Evolutionary conservation across 75 land plant genomes (phyloP).

Genomic region (Pseudotsuga menziesii): DNA sequence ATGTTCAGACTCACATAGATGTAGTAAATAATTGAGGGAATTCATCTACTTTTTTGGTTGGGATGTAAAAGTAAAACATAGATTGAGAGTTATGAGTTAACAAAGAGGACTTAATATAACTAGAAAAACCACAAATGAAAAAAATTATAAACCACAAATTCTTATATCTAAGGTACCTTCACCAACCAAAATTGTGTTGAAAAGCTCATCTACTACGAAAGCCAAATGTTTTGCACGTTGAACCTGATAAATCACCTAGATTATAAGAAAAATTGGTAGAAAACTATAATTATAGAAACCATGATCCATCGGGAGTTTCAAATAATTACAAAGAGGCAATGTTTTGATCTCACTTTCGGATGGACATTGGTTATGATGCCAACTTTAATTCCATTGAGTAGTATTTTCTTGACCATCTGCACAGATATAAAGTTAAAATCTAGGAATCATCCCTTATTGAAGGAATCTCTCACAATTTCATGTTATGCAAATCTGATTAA

Average conservation of each 20-base stretch:
- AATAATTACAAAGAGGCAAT: background rate
- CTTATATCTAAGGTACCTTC: constrained; percentile 23
- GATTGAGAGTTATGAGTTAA: background rate
- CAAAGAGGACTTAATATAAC: background rate
- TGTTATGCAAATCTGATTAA: background rate
- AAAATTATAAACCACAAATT: background rate
- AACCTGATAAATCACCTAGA: constrained; percentile 11
- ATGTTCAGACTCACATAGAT: background rate
- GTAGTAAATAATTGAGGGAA: too few species aligned
- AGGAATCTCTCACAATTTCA: background rate
- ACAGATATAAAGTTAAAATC: background rate
- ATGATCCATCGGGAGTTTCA: background rate
- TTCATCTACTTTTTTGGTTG: too few species aligned
- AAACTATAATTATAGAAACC: background rate
- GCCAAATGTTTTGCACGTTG: constrained; percentile 39
- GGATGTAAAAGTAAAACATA: background rate
- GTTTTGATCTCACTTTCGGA: constrained; percentile 12
- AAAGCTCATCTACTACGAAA: constrained; percentile 34
- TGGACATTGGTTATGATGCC: constrained; percentile 47
- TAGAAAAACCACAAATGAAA: background rate
- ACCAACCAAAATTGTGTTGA: constrained; percentile 37
- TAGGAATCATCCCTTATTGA: background rate
- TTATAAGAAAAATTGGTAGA: background rate
- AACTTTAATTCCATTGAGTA: constrained; percentile 29
- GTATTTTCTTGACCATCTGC: constrained; percentile 34